Evolutionary conservation across 1,284 basidiomycete genomes (phyloP).

Genomic region (Sporisorium iseilematis-ciliati): DNA sequence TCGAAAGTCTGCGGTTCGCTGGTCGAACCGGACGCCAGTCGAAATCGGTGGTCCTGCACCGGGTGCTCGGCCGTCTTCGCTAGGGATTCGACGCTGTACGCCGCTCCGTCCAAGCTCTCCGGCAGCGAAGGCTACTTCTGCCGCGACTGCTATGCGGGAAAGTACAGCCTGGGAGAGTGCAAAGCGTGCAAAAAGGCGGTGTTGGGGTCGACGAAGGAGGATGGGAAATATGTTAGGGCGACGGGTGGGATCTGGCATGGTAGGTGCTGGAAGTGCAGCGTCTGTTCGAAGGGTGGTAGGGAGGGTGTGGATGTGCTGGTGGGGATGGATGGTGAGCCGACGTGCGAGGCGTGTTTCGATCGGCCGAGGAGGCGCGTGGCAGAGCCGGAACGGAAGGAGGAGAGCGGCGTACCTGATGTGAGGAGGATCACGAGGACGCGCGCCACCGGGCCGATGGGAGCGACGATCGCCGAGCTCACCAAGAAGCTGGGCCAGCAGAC

Average conservation of each 20-base stretch:
- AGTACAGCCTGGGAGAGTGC: slow-evolving; percentile 54
- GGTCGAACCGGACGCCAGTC: slow-evolving; percentile 49
- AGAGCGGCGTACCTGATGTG: slow-evolving; percentile 8
- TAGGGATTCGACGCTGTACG: slow-evolving; percentile 61
- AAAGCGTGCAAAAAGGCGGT: slow-evolving; percentile 38
- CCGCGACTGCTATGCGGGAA: slow-evolving; percentile 45
- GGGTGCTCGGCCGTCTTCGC: slow-evolving; percentile 53
- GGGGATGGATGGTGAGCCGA: slow-evolving; percentile 57
- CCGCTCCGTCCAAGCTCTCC: slow-evolving; percentile 48
- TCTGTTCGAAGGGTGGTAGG: slow-evolving; percentile 23
- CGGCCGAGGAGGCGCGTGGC: slow-evolving; percentile 5
- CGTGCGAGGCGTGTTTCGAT: slow-evolving; percentile 58
- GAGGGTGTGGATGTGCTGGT: slow-evolving; percentile 43
- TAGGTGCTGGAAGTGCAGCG: slow-evolving; percentile 53
- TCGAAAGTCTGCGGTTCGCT: slow-evolving; percentile 60
- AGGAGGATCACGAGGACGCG: slow-evolving; percentile 21
- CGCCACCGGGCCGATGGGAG: slow-evolving; percentile 46
- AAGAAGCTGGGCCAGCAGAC: slow-evolving; percentile 40
- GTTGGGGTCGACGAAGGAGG: slow-evolving; percentile 59
- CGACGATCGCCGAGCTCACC: slow-evolving; percentile 60
- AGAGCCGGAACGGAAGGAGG: background rate
- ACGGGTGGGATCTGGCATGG: slow-evolving; percentile 55
- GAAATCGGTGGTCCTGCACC: slow-evolving; percentile 55
- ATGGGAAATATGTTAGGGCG: slow-evolving; percentile 58
- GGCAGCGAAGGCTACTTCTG: slow-evolving; percentile 44